A percentile compares a stretch with the other conserved stretches of the same genome.
Conservation (phyloP, 768 basidiomycete species). For the Cyclocybe aegerita region DNA sequence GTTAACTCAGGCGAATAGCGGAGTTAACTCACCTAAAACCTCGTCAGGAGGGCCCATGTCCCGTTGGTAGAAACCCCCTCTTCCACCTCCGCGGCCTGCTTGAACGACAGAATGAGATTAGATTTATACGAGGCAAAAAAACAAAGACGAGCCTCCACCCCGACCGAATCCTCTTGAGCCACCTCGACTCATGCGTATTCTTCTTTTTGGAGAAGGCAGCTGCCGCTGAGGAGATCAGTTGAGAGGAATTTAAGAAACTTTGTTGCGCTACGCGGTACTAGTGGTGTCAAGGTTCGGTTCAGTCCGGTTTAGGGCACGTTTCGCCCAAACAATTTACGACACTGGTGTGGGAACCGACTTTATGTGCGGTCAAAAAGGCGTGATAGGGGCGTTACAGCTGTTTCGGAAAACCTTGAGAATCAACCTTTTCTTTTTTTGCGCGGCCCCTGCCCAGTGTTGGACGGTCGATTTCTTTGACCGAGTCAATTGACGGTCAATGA, state of each 20-base stretch:
- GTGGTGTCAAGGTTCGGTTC: too few relatives aligned
- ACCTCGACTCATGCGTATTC: conserved; percentile 38
- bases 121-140: conserved; percentile 3
- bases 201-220: not conserved
- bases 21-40: conserved; percentile 59
- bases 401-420: too few relatives aligned
- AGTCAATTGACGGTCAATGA: too few relatives aligned
- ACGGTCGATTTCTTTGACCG: too few relatives aligned
- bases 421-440: too few relatives aligned
- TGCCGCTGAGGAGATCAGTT: not conserved
- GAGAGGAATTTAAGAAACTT: not conserved
- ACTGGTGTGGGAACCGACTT: too few relatives aligned
- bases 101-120: conserved; percentile 1
- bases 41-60: conserved; percentile 79
- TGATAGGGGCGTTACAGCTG: too few relatives aligned
- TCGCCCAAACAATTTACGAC: too few relatives aligned
- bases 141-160: conserved; percentile 41
- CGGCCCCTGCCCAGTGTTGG: too few relatives aligned
- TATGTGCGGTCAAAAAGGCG: too few relatives aligned
- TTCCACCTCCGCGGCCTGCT: conserved; percentile 58
- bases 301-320: too few relatives aligned
- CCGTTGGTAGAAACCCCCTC: conserved; percentile 70
- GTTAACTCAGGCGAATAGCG: not conserved
- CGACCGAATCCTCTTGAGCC: conserved; percentile 53
- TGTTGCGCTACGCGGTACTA: too few relatives aligned